phyloP scores from a whole-genome alignment of 345 rosid species.

The Eucalyptus rudis region DNA sequence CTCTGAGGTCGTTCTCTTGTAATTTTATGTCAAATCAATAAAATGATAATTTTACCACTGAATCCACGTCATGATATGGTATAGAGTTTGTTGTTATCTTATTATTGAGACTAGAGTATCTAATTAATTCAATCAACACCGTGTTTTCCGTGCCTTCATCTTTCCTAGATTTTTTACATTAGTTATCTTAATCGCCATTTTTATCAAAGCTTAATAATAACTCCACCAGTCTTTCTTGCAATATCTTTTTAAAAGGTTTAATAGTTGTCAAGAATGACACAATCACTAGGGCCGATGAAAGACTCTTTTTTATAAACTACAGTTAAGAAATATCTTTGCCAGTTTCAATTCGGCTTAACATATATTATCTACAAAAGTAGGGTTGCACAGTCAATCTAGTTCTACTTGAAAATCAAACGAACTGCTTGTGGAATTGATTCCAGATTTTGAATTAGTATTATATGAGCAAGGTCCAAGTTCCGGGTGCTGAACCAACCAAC shows the following conservation, averaged over 20 bases:
- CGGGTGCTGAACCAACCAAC: neutral
- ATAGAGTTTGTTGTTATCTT: neutral
- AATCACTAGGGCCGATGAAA: neutral
- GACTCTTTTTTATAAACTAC: neutral
- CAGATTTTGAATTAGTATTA: accelerated
- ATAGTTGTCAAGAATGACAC: neutral
- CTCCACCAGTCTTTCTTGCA: neutral
- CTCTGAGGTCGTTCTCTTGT: neutral
- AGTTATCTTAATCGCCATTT: neutral
- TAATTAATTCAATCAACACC: neutral
- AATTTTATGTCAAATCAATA: neutral
- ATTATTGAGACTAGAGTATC: neutral
- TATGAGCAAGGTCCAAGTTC: neutral
- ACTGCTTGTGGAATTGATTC: accelerated
- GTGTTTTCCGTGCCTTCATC: neutral
- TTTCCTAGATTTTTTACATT: neutral
- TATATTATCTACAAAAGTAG: neutral
- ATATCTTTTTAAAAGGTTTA: neutral
- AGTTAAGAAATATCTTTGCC: neutral
- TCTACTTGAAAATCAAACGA: no score
- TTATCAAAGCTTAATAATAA: neutral
- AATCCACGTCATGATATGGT: no score
- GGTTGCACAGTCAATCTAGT: neutral
- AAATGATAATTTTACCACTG: neutral
- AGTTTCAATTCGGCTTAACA: neutral